Evolutionary conservation across 2,329 filamentous ascomycete species (phyloP), one percentile per base, ranked within the genome.

Genomic region (Hysterium pulicare): DNA sequence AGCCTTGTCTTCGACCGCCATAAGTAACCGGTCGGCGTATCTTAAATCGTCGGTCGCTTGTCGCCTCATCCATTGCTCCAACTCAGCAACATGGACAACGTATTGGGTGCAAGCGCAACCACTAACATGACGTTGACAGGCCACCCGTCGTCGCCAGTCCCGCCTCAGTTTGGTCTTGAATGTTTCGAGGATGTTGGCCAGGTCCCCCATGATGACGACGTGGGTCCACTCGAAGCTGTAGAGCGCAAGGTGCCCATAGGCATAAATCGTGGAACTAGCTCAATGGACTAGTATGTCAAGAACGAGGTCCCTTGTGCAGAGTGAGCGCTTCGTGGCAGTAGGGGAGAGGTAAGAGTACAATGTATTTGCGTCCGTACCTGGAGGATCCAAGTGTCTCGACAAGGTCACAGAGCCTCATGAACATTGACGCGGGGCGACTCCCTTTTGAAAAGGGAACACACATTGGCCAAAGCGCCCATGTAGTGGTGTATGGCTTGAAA

Each of bases 41-140:
- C 35, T 39, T 28, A 39, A 38, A 5, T 22, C 34, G 10, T 40
- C 33, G 19, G 39, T 24, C n/a, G 24, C 31, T 9, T 32, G 26
- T 3, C 26, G 2, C 13, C 24, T 30, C 38, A 47, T 50, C 51
- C 51, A 54, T 28, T 28, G 16, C 17, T 42, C 26, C 10, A 52
- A 3, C n/a, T 34, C 28, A 17, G 39, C 44, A 5, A 50, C 41
- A 32, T 50, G 22, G 26, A 50, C 31, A 24, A 51, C 32, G 15
- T 24, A 28, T 8, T 30, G 40, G n/a, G 41, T 20, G 30, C 48
- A 51, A 19, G 13, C 17, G 35, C 48, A 49, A 17, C 35, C 15
- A 13, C 34, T 17, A 5, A 17, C 17, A 24, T 46, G 33, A 13
- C 23, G 13, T 19, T 48, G 43, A 21, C 50, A 49, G 13, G 46